Percentiles rank a stretch among this genome's conserved stretches.
These are phyloP conservation scores for Castanea mollissima DNA, from an alignment of 306 rosid species.

Conservation along the genomic window DNA sequence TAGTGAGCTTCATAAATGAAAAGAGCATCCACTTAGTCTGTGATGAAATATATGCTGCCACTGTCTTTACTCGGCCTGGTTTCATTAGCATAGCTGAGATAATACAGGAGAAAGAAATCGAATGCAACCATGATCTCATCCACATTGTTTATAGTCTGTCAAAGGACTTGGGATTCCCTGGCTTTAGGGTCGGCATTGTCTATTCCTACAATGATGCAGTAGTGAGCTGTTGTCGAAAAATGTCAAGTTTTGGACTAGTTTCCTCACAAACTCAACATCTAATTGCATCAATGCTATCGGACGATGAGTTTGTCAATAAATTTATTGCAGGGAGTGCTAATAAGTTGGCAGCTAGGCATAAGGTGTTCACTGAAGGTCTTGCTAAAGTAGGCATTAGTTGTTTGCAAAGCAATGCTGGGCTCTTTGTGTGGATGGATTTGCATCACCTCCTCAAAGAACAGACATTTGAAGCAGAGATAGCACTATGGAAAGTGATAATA, in stretches of 20 bases:
- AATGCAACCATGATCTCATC: slow-evolving; percentile 55
- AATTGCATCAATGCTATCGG: slow-evolving; percentile 61
- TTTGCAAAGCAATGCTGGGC: slow-evolving; percentile 62
- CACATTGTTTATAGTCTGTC: slow-evolving; percentile 88
- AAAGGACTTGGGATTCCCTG: slow-evolving; percentile 83
- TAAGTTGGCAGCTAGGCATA: slow-evolving; percentile 40
- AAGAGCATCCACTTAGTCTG: slow-evolving; percentile 61
- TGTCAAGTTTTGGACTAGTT: slow-evolving; percentile 86
- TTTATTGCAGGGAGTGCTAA: slow-evolving; percentile 45
- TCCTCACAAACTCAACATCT: slow-evolving; percentile 73
- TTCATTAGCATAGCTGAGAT: slow-evolving; percentile 82
- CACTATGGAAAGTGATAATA: slow-evolving; percentile 55
- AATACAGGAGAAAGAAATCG: slow-evolving; percentile 48
- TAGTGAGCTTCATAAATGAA: slow-evolving; percentile 56
- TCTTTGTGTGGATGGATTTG: slow-evolving; percentile 84
- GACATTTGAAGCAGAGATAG: slow-evolving; percentile 58
- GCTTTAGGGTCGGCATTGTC: slow-evolving; percentile 72
- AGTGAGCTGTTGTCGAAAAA: slow-evolving; percentile 52
- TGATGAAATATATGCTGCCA: slow-evolving; percentile 75
- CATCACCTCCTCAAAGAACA: slow-evolving; percentile 45
- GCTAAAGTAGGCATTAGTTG: slow-evolving; percentile 45
- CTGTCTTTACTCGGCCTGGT: slow-evolving; percentile 56
- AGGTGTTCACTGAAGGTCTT: slow-evolving; percentile 41
- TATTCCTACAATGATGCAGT: slow-evolving; percentile 76
- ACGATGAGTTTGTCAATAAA: slow-evolving; percentile 47